phyloP scores from a whole-genome alignment of 2,329 filamentous ascomycete species.

The Claviceps africana region DNA sequence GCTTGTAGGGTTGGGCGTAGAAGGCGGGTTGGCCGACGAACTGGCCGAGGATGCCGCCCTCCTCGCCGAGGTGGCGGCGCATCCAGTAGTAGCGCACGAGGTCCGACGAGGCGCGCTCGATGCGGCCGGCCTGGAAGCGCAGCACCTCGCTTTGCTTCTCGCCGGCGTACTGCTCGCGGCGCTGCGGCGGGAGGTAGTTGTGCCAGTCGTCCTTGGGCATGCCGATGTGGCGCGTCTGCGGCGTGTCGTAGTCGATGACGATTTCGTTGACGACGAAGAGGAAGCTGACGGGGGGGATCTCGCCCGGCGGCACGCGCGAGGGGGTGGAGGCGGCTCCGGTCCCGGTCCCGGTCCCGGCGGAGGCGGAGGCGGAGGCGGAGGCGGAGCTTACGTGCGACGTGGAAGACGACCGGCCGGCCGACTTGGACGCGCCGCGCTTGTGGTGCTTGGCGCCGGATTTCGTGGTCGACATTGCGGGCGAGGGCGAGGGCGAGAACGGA shows the following conservation, averaged over 20 bases:
- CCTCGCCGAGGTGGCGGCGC: background rate
- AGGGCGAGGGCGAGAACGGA: background rate
- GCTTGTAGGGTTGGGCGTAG: constrained; percentile 10
- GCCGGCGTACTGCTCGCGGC: constrained; percentile 10
- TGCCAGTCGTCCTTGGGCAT: constrained; percentile 11
- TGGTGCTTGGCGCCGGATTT: background rate
- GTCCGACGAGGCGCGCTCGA: constrained; percentile 10
- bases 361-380: too few relatives aligned
- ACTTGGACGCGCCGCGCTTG: background rate
- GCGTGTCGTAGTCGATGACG: constrained; percentile 7
- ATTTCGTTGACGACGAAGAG: constrained; percentile 27
- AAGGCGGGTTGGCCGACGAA: background rate
- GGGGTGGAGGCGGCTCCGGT: too few relatives aligned
- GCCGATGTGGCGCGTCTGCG: background rate
- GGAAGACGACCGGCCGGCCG: background rate
- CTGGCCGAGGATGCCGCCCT: constrained; percentile 1
- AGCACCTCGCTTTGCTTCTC: constrained; percentile 22
- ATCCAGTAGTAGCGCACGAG: constrained; percentile 12
- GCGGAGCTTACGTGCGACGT: too few relatives aligned
- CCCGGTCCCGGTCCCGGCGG: too few relatives aligned
- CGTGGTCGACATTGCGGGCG: background rate
- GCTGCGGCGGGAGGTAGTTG: constrained; percentile 19
- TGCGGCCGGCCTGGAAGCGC: constrained; percentile 19
- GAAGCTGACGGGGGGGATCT: constrained; percentile 21
- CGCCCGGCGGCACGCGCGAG: too few relatives aligned